Percentiles rank a stretch among this genome's conserved stretches.
Evolutionary conservation across 768 basidiomycete genomes (phyloP).

Genomic region (Phylloporus scabripes): DNA sequence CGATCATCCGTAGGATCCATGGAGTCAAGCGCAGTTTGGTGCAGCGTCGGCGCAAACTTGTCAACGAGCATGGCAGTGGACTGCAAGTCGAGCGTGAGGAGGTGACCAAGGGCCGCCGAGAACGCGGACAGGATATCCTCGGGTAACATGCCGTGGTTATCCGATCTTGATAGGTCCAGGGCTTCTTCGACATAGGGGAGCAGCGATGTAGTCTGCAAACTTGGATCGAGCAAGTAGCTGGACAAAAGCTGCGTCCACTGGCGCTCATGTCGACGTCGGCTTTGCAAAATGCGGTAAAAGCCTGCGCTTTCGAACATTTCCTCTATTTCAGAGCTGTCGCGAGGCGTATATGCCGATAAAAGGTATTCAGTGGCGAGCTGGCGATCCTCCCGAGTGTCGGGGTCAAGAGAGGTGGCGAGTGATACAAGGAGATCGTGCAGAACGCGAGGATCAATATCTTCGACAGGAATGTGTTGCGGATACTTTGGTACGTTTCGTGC

Average conservation of each 20-base stretch:
- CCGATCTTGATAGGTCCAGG: constrained; percentile 40
- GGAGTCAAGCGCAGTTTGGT: constrained; percentile 52
- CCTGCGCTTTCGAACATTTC: constrained; percentile 72
- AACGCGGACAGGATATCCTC: constrained; percentile 50
- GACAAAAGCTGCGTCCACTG: constrained; percentile 71
- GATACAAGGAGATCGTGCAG: constrained; percentile 73
- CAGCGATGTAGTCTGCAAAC: constrained; percentile 52
- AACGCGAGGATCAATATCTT: constrained; percentile 50
- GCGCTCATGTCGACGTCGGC: constrained; percentile 69
- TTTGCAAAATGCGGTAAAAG: constrained; percentile 87
- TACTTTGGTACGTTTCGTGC: constrained; percentile 97
- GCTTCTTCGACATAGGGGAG: constrained; percentile 64
- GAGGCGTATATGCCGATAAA: constrained; percentile 85
- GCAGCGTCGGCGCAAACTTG: constrained; percentile 57
- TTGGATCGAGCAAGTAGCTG: constrained; percentile 72
- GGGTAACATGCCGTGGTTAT: constrained; percentile 50
- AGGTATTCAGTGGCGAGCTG: constrained; percentile 94
- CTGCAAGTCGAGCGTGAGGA: constrained; percentile 56
- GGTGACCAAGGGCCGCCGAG: constrained; percentile 52
- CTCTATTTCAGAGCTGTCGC: constrained; percentile 63
- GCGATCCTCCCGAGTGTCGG: constrained; percentile 83
- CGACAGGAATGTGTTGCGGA: constrained; percentile 61
- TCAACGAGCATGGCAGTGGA: constrained; percentile 73
- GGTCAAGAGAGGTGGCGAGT: constrained; percentile 70
- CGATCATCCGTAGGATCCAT: constrained; percentile 44